Percentiles rank a stretch among this genome's conserved stretches.
Conservation (phyloP, 306 rosid genomes). For the Gleditsia sinensis region DNA sequence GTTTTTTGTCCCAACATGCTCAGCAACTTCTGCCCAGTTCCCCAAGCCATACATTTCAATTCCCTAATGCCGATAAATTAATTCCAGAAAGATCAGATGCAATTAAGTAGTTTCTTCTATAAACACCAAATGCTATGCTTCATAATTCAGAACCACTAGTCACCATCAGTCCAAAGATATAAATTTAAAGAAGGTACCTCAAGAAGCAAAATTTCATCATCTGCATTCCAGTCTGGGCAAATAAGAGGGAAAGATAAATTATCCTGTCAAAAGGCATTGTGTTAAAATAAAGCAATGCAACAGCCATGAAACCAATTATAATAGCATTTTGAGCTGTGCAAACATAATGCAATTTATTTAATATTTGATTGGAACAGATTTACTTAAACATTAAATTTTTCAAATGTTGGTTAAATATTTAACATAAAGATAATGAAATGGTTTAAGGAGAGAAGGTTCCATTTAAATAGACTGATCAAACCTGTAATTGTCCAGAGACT, state of each 20-base stretch:
- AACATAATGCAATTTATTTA: slow-evolving; percentile 7
- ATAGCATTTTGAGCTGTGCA: neutral
- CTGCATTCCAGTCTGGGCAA: slow-evolving; percentile 98
- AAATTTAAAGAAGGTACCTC: slow-evolving; percentile 61
- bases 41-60: slow-evolving; percentile 98
- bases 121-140: slow-evolving; percentile 15
- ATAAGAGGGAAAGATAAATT: slow-evolving; percentile 90
- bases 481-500: neutral
- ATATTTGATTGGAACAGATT: neutral
- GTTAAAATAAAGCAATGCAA: slow-evolving; percentile 20
- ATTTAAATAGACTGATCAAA: slow-evolving; percentile 12
- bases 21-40: slow-evolving; percentile 98
- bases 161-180: slow-evolving; percentile 22
- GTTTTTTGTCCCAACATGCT: slow-evolving; percentile 97
- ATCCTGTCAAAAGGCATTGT: slow-evolving; percentile 64
- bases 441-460: slow-evolving; percentile 1
- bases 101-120: slow-evolving; percentile 9
- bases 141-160: slow-evolving; percentile 15
- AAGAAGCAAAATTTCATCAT: slow-evolving; percentile 91
- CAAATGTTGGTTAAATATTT: slow-evolving; percentile 4
- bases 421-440: neutral
- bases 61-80: slow-evolving; percentile 54
- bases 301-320: slow-evolving; percentile 15
- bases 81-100: slow-evolving; percentile 19
- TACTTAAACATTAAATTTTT: slow-evolving; percentile 18